Base-by-base conservation (phyloP, 2,329 filamentous ascomycete species). In the Paraphoma chrysanthemicola region DNA sequence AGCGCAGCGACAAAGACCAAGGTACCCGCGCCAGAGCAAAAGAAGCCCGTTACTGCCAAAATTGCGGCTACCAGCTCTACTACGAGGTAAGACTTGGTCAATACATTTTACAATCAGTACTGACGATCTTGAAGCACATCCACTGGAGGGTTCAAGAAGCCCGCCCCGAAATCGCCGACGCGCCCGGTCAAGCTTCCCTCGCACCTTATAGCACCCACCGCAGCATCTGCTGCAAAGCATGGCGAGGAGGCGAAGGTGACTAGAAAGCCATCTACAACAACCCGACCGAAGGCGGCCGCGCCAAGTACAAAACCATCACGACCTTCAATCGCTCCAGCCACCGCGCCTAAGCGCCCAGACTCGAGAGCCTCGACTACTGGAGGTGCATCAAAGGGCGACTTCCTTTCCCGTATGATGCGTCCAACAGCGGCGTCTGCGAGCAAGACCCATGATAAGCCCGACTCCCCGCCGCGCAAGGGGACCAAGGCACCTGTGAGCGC, bases 351-450 rank as follows among this genome's bases (percentile, higher is more conserved):
- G 74, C 87, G 85, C 62, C 71, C 80, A 9, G 78, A 78, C 33
- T 83, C 57, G 72, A 81, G 73, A 70, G 81, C 65, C 67, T 83
- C 48, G 60, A 81, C 82, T 57, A 80, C 84, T 28, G 81, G 80
- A 45, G 83, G 84, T 18, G 83, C 84, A 16, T 81, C 90, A 1
- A 88, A 91, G 61, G 88, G 91, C 62, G 78, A 86, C 12, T 93
- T 93, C 76, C 78, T 93, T 28, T 90, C 89, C n/a, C 86, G 90
- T 50, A 92, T 93, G 90, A 93, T 89, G 86, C 82, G 90, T 41
- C 90, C 90, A 2, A 93, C 90, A 0, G 85, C 89, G 44, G 81
- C 86, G 44, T 91, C 88, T 5, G 83, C 88, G 8, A 88, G 82
- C 60, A 92, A 91, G 77, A 84, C 85, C 0, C 80, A 85, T 2